Conservation (phyloP, 805 yeast species). For the Komagataella pastoris region DNA sequence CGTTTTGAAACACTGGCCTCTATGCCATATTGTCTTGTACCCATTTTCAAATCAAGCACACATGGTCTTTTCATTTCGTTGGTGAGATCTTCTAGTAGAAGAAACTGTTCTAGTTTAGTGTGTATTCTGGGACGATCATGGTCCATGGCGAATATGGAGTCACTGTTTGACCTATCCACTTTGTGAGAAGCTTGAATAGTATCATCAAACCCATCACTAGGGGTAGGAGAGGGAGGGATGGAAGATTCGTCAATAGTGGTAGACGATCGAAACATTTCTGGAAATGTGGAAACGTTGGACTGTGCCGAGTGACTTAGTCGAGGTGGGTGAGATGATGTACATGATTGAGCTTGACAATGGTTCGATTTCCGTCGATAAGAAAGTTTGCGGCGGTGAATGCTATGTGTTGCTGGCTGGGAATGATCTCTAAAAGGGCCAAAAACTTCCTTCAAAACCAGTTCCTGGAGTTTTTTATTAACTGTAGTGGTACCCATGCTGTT, state of each 20-base stretch:
- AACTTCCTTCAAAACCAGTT: conserved; percentile 59
- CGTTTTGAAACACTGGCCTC: conserved; percentile 68
- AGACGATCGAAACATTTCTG: neutral
- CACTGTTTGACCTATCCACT: neutral
- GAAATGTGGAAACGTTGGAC: neutral
- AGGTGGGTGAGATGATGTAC: neutral
- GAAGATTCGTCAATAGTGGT: neutral
- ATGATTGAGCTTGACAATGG: neutral
- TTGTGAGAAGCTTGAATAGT: neutral
- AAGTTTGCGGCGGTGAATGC: neutral
- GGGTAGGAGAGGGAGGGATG: neutral
- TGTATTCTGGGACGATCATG: conserved; percentile 16
- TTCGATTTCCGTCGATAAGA: neutral
- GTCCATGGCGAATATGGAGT: conserved; percentile 1
- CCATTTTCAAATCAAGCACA: conserved; percentile 93
- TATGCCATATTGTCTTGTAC: conserved; percentile 96
- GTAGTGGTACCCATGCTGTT: conserved; percentile 41
- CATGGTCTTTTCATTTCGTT: conserved; percentile 75
- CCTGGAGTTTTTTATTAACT: conserved; percentile 59
- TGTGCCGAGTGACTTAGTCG: neutral
- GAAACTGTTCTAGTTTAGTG: conserved; percentile 65
- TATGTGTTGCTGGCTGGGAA: conserved; percentile 6
- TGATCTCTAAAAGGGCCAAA: conserved; percentile 37
- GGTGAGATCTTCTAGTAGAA: conserved; percentile 83
- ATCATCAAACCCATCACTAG: neutral